These are phyloP conservation scores for Ogataea sp. DNA, from an alignment of 805 yeast genomes.

Conservation along the genomic window DNA sequence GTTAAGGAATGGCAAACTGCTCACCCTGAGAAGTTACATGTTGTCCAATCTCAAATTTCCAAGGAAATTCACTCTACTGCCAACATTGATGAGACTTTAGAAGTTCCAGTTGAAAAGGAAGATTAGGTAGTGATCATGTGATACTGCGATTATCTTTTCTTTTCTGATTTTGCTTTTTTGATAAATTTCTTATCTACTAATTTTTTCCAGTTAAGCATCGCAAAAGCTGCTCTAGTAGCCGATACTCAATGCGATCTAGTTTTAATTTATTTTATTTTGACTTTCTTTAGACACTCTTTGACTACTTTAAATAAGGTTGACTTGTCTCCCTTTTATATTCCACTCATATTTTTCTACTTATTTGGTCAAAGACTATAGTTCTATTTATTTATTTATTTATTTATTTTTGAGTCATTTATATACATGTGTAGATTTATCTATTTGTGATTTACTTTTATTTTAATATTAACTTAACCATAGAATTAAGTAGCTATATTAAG, in stretches of 20 bases:
- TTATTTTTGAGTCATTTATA: background rate
- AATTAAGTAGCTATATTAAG: too few species aligned
- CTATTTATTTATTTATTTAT: too few species aligned
- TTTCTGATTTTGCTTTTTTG: too few species aligned
- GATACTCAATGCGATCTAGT: background rate
- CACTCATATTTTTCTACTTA: background rate
- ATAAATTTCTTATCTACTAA: too few species aligned
- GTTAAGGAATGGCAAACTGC: constrained; percentile 66
- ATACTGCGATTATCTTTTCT: too few species aligned
- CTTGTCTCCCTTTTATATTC: background rate
- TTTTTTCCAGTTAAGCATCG: too few species aligned
- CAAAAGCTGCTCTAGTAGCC: too few species aligned
- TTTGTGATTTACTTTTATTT: too few species aligned
- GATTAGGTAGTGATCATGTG: background rate
- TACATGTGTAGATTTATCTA: too few species aligned
- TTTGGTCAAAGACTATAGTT: background rate
- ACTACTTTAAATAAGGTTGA: too few species aligned
- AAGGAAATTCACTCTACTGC: constrained; percentile 27
- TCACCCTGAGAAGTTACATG: constrained; percentile 71
- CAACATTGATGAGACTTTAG: constrained; percentile 11
- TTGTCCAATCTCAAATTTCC: constrained; percentile 57
- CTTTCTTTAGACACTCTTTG: too few species aligned
- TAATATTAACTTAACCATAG: too few species aligned
- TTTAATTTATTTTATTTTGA: background rate
- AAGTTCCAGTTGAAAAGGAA: constrained; percentile 1